These are phyloP conservation scores for Leccinum boreale DNA, from an alignment of 768 basidiomycete genomes.

Conservation along the genomic window DNA sequence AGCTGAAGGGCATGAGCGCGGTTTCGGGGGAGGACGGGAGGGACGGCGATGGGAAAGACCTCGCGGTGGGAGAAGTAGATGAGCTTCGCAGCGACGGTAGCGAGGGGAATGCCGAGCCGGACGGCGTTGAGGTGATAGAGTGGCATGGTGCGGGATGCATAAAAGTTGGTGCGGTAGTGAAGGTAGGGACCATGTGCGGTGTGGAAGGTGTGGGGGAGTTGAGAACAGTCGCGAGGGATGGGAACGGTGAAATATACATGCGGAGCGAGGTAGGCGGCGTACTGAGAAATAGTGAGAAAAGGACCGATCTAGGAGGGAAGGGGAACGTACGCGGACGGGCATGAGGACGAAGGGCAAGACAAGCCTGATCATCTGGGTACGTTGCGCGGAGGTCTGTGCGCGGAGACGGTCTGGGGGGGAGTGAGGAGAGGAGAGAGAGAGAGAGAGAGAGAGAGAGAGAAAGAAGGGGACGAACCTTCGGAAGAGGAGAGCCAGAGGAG, in stretches of 20 bases:
- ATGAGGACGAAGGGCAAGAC: conserved; percentile 47
- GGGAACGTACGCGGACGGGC: conserved; percentile 42
- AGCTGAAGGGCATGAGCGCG: conserved; percentile 29
- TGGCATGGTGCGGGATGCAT: conserved; percentile 24
- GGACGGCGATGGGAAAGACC: conserved; percentile 40
- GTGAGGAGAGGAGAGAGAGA: conserved; percentile 11
- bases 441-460: not conserved
- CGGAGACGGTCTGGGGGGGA: conserved; percentile 27
- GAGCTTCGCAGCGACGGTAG: conserved; percentile 57
- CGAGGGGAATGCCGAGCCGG: conserved; percentile 39
- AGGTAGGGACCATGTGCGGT: conserved; percentile 48
- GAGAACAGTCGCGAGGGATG: conserved; percentile 23
- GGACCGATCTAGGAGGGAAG: not conserved
- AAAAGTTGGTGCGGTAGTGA: conserved; percentile 36
- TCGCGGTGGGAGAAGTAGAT: conserved; percentile 62
- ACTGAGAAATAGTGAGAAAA: conserved; percentile 34
- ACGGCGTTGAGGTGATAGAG: conserved; percentile 32
- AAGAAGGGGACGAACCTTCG: conserved; percentile 36
- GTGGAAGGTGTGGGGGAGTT: conserved; percentile 27
- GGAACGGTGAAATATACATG: conserved; percentile 60
- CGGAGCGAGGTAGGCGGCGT: conserved; percentile 56
- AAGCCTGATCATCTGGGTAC: conserved; percentile 28
- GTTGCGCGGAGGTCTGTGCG: conserved; percentile 26
- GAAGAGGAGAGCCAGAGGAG: conserved; percentile 60
- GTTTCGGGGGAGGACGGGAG: conserved; percentile 34